Evolutionary conservation across 2,329 filamentous ascomycete genomes (phyloP), one percentile per base, ranked within the genome.

Genomic region (Verticillium isaacii): DNA sequence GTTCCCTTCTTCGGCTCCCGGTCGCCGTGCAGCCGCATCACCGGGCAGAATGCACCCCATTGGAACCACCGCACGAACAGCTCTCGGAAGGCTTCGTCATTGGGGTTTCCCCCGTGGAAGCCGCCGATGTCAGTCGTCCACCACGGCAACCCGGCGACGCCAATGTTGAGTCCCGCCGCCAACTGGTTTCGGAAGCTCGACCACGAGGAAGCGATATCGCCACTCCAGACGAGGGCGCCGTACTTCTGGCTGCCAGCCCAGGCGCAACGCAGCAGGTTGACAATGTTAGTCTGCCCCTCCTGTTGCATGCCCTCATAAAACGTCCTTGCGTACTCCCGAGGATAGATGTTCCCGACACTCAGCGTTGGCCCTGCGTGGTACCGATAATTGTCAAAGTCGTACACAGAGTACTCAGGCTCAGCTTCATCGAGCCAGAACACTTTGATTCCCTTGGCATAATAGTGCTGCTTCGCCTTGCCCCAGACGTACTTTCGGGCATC

Each of bases 51-150:
- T 0, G 85, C 74, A 0, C 83, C 86, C 85, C 86, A 89, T 67
- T 89, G 86, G 70, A 89, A 89, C 87, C 87, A 89, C 2, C 87
- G 75, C 1, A 85, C 81, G 62, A 89, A 84, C 0, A 89, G 73
- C 68, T 89, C 87, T 8, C 85, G 77, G 71, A 89, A 89, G 0
- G 67, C 75, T 1, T 75, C 72, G 56, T 87, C 80, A 1, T 76
- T 70, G 0, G 85, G 83, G 62, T 86, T 78, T 0, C 87, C 87
- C 7, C 86, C 86, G 67, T 89, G 86, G 68, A 90, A 89, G 0
- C 87, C 87, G 1, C 87, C 87, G 60, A 89, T 89, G 66, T 89
- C 87, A 1, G 86, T 89, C 0, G 87, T 89, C 84, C 85, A 89
- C 86, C 86, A 89, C 0, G 85, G 81, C 14, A 89, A 78, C 0